Evolutionary conservation across 305 asterid species (phyloP).

Genomic region (Fraxinus albicans): DNA sequence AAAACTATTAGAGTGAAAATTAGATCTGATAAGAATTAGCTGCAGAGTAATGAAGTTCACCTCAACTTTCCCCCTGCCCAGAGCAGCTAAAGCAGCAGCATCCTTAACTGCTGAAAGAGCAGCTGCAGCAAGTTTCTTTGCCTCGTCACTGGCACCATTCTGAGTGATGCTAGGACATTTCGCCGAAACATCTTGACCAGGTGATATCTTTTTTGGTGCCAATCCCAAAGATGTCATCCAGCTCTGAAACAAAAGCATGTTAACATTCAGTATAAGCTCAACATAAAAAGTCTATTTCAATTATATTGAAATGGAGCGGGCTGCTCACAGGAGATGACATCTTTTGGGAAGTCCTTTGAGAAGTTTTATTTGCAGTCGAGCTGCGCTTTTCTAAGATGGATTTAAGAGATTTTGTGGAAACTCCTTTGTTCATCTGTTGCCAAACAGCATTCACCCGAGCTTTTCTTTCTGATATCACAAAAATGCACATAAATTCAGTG

Average conservation of each 20-base stretch:
- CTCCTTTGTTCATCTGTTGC: conserved; percentile 94
- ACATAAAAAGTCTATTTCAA: neutral
- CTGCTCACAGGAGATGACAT: conserved; percentile 47
- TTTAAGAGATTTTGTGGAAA: conserved; percentile 56
- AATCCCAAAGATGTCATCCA: conserved; percentile 80
- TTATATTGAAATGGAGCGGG: conserved; percentile 18
- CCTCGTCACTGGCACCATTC: conserved; percentile 53
- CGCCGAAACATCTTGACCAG: conserved; percentile 38
- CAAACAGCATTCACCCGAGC: conserved; percentile 82
- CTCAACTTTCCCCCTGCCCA: conserved; percentile 80
- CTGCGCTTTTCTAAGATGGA: conserved; percentile 47
- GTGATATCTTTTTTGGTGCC: conserved; percentile 57
- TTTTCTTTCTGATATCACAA: conserved; percentile 57
- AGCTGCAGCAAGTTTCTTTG: conserved; percentile 80
- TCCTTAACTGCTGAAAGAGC: conserved; percentile 59
- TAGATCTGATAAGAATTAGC: conserved; percentile 1
- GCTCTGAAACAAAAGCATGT: conserved; percentile 42
- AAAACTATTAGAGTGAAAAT: neutral
- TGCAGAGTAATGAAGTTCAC: conserved; percentile 32
- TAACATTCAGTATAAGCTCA: conserved; percentile 22
- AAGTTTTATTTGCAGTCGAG: conserved; percentile 35
- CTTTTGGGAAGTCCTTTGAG: conserved; percentile 37
- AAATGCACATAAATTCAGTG: conserved; percentile 7
- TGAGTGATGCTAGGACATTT: conserved; percentile 29
- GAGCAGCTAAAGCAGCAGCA: conserved; percentile 53